Evolutionary conservation across 2,329 filamentous ascomycete genomes (phyloP).

Genomic region (Apiospora rasikravindrae): DNA sequence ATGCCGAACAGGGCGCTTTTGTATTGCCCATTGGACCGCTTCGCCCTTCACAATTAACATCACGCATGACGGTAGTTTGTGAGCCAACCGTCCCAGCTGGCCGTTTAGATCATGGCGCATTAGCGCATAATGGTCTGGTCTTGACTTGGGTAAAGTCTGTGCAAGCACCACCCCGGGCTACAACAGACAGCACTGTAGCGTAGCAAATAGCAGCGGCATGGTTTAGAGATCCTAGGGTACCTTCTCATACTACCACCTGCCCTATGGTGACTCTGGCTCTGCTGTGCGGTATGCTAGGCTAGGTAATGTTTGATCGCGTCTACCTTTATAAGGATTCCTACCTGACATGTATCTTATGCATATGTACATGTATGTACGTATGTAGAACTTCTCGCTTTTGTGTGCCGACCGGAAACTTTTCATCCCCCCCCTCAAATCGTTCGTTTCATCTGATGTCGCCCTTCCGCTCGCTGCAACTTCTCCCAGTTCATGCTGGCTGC

Average conservation of each 20-base stretch:
- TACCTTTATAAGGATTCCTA: background rate
- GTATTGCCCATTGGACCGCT: constrained; percentile 6
- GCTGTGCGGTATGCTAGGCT: background rate
- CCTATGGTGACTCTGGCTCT: background rate
- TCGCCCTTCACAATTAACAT: background rate
- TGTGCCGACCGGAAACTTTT: background rate
- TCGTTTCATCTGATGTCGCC: constrained; percentile 11
- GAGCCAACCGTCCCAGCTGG: constrained; percentile 12
- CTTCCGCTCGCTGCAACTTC: constrained; percentile 11
- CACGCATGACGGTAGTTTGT: background rate
- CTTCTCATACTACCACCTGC: background rate
- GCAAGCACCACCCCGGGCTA: background rate
- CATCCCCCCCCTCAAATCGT: background rate
- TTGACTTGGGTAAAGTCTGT: background rate
- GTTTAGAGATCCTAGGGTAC: background rate
- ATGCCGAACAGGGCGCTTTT: background rate
- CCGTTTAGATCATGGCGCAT: constrained; percentile 11
- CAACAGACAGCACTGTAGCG: background rate
- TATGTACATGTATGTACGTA: background rate
- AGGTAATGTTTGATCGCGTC: background rate
- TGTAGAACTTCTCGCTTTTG: background rate
- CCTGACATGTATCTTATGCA: background rate
- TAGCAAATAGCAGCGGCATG: background rate
- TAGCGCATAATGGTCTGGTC: constrained; percentile 4
- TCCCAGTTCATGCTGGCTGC: background rate